Conservation (phyloP, 208 protist genomes). For the Acanthamoeba lenticulata region DNA sequence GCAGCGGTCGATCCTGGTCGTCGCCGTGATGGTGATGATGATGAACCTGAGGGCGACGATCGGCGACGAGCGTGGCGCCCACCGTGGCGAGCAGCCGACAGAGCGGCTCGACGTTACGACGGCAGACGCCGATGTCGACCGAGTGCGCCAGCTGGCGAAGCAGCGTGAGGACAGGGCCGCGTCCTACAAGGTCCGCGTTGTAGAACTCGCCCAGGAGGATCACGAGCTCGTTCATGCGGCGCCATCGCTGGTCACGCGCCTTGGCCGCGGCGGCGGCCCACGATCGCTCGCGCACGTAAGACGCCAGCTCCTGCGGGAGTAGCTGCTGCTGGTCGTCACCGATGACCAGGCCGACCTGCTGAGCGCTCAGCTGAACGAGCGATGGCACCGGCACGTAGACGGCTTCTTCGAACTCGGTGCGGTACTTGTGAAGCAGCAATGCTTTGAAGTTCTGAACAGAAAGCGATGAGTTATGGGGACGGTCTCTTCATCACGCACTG, state of each 20-base stretch:
- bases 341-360: not conserved
- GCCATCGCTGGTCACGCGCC: not conserved
- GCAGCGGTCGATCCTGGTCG: no score
- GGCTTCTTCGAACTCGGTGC: not conserved
- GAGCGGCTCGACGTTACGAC: conserved; percentile 8
- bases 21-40: not conserved
- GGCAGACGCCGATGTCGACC: not conserved
- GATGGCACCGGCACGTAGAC: not conserved
- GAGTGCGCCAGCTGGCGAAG: not conserved
- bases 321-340: not conserved
- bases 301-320: not conserved
- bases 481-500: not conserved
- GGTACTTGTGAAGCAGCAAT: not conserved
- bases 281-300: not conserved
- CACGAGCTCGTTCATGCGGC: not conserved
- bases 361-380: not conserved
- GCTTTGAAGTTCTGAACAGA: not conserved
- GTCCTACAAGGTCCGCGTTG: not conserved
- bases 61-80: not conserved
- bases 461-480: not conserved
- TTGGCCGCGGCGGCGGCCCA: not conserved
- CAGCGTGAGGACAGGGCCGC: not conserved
- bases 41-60: not conserved
- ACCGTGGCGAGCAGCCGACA: not conserved
- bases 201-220: conserved; percentile 1